phyloP scores from a whole-genome alignment of 2,329 filamentous ascomycete species.

The Alternaria arbusti region DNA sequence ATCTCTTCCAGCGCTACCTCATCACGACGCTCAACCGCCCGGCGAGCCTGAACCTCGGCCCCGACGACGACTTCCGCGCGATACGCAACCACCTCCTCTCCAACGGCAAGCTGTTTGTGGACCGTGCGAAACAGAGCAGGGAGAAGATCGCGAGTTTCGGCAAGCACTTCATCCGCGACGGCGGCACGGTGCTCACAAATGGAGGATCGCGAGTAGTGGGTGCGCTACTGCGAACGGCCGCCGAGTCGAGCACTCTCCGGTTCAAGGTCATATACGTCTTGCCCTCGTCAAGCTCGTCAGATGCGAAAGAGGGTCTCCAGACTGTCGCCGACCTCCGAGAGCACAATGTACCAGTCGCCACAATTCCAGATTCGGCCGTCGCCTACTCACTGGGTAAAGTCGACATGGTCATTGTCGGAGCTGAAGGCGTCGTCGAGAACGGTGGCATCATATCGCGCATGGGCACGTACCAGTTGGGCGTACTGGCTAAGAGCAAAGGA shows the following conservation, averaged over 20 bases:
- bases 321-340: slow-evolving; percentile 75
- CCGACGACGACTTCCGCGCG: slow-evolving; percentile 75
- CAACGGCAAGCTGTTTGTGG: slow-evolving; percentile 86
- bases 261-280: slow-evolving; percentile 82
- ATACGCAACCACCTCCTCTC: slow-evolving; percentile 82
- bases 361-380: slow-evolving; percentile 75
- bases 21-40: slow-evolving; percentile 72
- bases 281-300: slow-evolving; percentile 39
- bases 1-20: slow-evolving; percentile 94
- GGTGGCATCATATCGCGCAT: slow-evolving; percentile 90
- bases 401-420: slow-evolving; percentile 69
- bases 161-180: slow-evolving; percentile 78
- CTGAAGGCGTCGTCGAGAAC: slow-evolving; percentile 90
- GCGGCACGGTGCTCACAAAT: slow-evolving; percentile 84
- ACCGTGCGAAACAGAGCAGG: slow-evolving; percentile 82
- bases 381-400: slow-evolving; percentile 81
- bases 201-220: slow-evolving; percentile 86
- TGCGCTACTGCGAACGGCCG: slow-evolving; percentile 75
- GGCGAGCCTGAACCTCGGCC: slow-evolving; percentile 50
- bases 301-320: slow-evolving; percentile 66
- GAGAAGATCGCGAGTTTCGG: slow-evolving; percentile 83
- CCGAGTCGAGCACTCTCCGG: slow-evolving; percentile 68
- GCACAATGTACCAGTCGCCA: slow-evolving; percentile 81
- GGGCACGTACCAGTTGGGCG: slow-evolving; percentile 84
- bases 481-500: slow-evolving; percentile 74